Base-by-base conservation (phyloP, 352 stramenopile species). In the Globisporangium apiculatum region DNA sequence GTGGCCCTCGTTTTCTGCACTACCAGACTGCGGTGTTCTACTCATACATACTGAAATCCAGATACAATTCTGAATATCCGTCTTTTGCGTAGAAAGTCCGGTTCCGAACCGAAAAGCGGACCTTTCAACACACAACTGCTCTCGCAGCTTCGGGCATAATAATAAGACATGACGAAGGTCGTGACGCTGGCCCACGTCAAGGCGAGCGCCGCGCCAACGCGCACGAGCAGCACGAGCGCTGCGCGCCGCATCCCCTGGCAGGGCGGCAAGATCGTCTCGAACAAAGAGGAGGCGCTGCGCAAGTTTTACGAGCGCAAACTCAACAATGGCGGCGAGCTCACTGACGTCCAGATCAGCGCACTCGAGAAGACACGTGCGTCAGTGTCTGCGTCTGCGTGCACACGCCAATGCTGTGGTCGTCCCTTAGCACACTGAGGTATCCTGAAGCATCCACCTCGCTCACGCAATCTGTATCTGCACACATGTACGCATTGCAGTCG, bases 231-330 rank as follows among this genome's bases (percentile, higher is more conserved):
- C 49, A 31, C 24, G 24, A 35, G 55, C 42, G 65, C 18, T 24
- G 60, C 45, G 10, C 56, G 57, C 49, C 79, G 82, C 48, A 87
- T 93, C 45, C 61, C 85, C 18, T 94, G 85, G 85, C 76, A 76
- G 5, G 85, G 85, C 42, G 85, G 85, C 45, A 91, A 87, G 56
- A 87, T 94, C 48, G 74, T 74, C 15, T 91, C 77, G 49, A 94
- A 94, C 63, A 94, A 94, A 66, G 77, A 83, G 55, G 82, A 93
- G 63, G 85, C 85, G 38, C 68, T 94, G 73, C 80, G 74, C 59
- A 94, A 94, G 63, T 94, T 94, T 55, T 79, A 87, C 57, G 72
- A 87, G 68, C 77, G 85, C 60, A 94, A 94, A 63, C 57, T 86
- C 35, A 68, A 58, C 18, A 60, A 66, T 7, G 72, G 73, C 47